Conservation (phyloP, 2,329 filamentous ascomycete species). For the Verticillium isaacii region DNA sequence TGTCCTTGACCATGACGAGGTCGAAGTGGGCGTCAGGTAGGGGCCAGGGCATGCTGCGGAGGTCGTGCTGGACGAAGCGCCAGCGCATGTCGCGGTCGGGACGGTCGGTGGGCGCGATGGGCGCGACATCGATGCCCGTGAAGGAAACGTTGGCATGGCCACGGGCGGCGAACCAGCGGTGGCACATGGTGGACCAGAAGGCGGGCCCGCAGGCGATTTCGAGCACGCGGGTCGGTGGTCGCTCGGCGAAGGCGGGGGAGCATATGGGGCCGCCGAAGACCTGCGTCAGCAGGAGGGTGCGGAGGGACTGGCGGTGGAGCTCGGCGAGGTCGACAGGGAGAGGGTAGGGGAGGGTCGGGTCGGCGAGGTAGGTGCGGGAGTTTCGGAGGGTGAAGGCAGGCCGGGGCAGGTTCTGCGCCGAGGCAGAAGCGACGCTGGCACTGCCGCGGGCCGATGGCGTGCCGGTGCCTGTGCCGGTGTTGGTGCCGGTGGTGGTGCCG, state of each 20-base stretch:
- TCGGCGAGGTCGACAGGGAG: conserved; percentile 83
- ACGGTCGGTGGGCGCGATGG: conserved; percentile 51
- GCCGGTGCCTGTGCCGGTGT: conserved; percentile 1
- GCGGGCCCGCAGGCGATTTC: conserved; percentile 85
- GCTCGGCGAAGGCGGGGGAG: conserved; percentile 59
- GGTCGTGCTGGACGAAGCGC: conserved; percentile 84
- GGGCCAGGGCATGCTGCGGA: conserved; percentile 70
- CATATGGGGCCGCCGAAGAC: conserved; percentile 78
- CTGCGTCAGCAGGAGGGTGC: conserved; percentile 75
- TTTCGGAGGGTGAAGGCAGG: conserved; percentile 63
- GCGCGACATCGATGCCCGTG: conserved; percentile 77
- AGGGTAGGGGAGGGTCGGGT: conserved; percentile 70
- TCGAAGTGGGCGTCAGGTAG: conserved; percentile 80
- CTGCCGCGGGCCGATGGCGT: conserved; percentile 5
- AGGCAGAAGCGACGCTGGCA: conserved; percentile 5
- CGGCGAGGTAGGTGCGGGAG: conserved; percentile 78
- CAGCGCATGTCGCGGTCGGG: conserved; percentile 73
- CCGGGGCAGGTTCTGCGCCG: conserved; percentile 12
- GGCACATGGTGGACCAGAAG: conserved; percentile 86
- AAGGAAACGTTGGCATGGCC: conserved; percentile 70
- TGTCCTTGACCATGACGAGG: conserved; percentile 82
- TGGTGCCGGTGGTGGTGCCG: background rate
- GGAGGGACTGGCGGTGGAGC: conserved; percentile 80
- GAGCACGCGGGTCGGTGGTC: conserved; percentile 71
- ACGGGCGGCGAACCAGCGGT: conserved; percentile 67